Conservation (phyloP, 116 monocot species). For the Iris pallida region DNA sequence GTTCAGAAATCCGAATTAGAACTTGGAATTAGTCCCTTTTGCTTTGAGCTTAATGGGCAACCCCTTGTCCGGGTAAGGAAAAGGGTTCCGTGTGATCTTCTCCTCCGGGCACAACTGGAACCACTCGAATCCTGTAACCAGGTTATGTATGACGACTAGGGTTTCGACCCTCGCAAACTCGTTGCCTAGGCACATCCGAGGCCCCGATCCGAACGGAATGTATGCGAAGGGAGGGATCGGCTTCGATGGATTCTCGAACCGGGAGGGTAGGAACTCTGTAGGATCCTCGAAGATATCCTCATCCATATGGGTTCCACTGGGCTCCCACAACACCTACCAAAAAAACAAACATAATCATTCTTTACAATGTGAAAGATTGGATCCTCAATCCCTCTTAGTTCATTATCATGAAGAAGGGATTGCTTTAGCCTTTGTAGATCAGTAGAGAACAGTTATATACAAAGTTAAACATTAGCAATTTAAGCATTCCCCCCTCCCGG, state of each 20-base stretch:
- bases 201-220: constrained; percentile 23
- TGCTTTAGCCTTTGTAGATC: no score
- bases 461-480: no score
- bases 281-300: neutral
- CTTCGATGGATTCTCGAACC: constrained; percentile 19
- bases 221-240: constrained; percentile 11
- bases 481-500: no score
- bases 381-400: no score
- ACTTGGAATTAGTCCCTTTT: neutral
- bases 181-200: constrained; percentile 7
- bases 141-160: constrained; percentile 7
- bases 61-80: constrained; percentile 8
- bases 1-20: no score
- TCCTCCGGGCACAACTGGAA: constrained; percentile 1
- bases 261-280: constrained; percentile 7
- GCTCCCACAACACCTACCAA: neutral
- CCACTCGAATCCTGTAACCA: constrained; percentile 15
- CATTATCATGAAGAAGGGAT: no score
- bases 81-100: neutral
- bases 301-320: neutral
- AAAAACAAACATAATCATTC: neutral
- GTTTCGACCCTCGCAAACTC: constrained; percentile 22
- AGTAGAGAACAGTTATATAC: no score
- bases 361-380: no score
- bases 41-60: constrained; percentile 5